Base-by-base conservation (phyloP, 2,329 filamentous ascomycete genomes). In the Sporothrix mexicana region DNA sequence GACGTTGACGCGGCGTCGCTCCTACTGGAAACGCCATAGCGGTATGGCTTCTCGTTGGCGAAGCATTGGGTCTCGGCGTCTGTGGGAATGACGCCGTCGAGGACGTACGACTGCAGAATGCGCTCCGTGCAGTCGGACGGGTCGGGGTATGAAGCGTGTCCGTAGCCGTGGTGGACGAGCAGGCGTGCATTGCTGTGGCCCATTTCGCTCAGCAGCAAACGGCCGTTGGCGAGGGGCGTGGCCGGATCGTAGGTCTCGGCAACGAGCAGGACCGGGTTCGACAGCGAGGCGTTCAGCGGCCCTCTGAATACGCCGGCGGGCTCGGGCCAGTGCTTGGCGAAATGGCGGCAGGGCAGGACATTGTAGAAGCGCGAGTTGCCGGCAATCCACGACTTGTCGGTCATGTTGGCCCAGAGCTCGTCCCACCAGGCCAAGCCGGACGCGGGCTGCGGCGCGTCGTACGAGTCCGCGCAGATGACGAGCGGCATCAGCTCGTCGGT, bases 211-310 rank as follows among this genome's bases (percentile, higher is more conserved):
- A 83, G 72, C 2, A 87, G 78, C 36, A 84, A 78, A 13, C 84
- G 78, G 0, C 84, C 85, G 72, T 87, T 86, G 5, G 84, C 81
- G 59, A 87, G 76, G 4, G 85, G 85, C 7, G 85, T 87, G 1
- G 85, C 85, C 0, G 85, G 85, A 72, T 87, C 85, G 72, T 87
- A 84, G 5, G 83, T 83, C 79, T 84, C 84, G 0, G 85, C 84
- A 53, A 87, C 83, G 53, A 87, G 79, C 53, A 87, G 76, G 2
- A 87, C 77, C 0, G 85, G 84, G 71, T 84, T 75, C 30, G 79
- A 81, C 9, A 87, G 80, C 0, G 82, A 82, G 66, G 81, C 76
- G 76, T 85, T 83, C 41, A 87, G 77, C 64, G 82, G 80, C 13
- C 84, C 85, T 3, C 84, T 82, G 74, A 82, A 87, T 5, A 85